These are phyloP conservation scores for Serendipita indica DNA, from an alignment of 768 basidiomycete species.

Conservation along the genomic window DNA sequence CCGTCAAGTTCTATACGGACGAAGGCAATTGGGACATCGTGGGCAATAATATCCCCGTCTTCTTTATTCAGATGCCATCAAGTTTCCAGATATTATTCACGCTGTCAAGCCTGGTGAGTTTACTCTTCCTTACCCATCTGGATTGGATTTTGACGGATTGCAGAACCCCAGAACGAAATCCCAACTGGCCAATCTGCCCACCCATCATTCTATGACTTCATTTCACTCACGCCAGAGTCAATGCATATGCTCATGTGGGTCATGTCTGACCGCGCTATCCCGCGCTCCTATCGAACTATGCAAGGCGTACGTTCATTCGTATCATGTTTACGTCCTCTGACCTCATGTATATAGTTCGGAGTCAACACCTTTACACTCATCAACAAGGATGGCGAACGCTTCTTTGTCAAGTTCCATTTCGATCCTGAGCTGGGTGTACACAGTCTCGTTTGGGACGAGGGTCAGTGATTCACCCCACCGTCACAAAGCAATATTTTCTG, in stretches of 20 bases:
- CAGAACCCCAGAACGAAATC: constrained; percentile 69
- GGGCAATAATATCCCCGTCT: constrained; percentile 64
- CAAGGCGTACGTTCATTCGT: constrained; percentile 43
- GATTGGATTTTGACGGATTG: constrained; percentile 31
- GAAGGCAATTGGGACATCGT: constrained; percentile 85
- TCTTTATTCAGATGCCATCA: constrained; percentile 74
- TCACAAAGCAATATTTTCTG: not conserved
- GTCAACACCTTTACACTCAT: constrained; percentile 74
- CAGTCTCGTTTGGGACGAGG: constrained; percentile 79
- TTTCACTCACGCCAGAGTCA: constrained; percentile 48
- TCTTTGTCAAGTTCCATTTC: constrained; percentile 84
- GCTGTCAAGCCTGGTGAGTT: constrained; percentile 83
- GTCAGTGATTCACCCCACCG: constrained; percentile 18
- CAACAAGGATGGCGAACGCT: constrained; percentile 47
- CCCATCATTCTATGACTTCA: constrained; percentile 66
- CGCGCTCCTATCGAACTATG: constrained; percentile 78
- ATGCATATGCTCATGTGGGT: constrained; percentile 72
- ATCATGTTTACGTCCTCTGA: constrained; percentile 15
- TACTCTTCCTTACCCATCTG: constrained; percentile 21
- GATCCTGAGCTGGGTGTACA: constrained; percentile 72
- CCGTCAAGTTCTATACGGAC: constrained; percentile 64
- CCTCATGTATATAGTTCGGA: constrained; percentile 36
- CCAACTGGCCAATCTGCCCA: constrained; percentile 19
- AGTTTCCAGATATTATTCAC: constrained; percentile 77
- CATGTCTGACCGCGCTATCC: constrained; percentile 75